Base-by-base conservation (phyloP, 306 rosid species). In the Sophora flavescens region DNA sequence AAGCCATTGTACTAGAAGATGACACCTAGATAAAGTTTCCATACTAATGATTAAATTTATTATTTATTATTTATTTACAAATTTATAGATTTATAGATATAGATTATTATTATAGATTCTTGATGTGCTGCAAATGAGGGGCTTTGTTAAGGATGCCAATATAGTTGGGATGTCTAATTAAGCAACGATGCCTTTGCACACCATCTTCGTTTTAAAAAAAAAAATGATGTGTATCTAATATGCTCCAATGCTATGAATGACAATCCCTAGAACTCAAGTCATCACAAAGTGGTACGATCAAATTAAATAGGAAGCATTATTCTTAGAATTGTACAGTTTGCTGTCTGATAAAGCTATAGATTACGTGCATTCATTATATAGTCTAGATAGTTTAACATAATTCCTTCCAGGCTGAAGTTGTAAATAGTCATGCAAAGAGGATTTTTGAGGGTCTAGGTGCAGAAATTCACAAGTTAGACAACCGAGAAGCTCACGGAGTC, bases 211-310 rank as follows among this genome's bases (percentile, higher is more conserved):
- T n/a, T n/a, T n/a, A n/a, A n/a, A n/a, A n/a, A n/a, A n/a, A n/a
- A n/a, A n/a, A n/a, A n/a, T n/a, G n/a, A n/a, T n/a, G n/a, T 76
- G 68, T 54, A 8, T 41, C 66, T 54, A 10, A 66, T 77, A 15
- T 77, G 75, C 75, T 3, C 57, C 74, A 66, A 57, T 57, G 81
- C 81, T 4, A 12, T 56, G 75, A 28, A 0, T 15, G 41, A 8
- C 6, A 66, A 77, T 44, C 67, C 81, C 1, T 8, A 39, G 33
- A 41, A 12, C 39, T 0, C 81, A 77, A 6, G 0, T 0, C 4
- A 47, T 6, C 15, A 77, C 57, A 42, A 44, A 77, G 61, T 56
- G 75, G 81, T 77, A 67, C 18, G 81, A 42, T 4, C 60, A 3
- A 53, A 52, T 26, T 3, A 62, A 6, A 33, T 8, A 60, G 36